phyloP scores from a whole-genome alignment of 1,284 basidiomycete species.

The Ganoderma sinense region DNA sequence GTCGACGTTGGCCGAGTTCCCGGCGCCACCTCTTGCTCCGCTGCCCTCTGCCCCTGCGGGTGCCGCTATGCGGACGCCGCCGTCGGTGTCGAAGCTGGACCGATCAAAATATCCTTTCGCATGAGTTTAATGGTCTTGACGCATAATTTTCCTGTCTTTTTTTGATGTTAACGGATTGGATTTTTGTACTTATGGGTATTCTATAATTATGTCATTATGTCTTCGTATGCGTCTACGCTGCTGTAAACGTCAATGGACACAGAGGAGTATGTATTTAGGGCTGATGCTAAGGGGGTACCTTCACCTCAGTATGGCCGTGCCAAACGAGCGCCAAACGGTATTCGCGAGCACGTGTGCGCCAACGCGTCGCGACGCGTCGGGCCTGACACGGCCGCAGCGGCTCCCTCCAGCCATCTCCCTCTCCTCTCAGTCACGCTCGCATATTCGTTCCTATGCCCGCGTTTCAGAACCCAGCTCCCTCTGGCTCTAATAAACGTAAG shows the following conservation, averaged over 20 bases:
- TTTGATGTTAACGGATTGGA: background rate
- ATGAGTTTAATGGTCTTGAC: background rate
- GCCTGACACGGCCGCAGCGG: conserved; percentile 2
- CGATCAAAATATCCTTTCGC: conserved; percentile 46
- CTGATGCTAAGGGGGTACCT: too few relatives aligned
- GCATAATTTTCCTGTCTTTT: background rate
- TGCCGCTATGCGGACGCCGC: conserved; percentile 11
- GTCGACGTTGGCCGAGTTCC: conserved; percentile 45
- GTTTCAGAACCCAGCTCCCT: conserved; percentile 30
- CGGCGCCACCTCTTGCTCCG: conserved; percentile 48
- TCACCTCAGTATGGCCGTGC: too few relatives aligned
- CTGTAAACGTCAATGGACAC: too few relatives aligned
- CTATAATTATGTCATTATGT: conserved; percentile 15
- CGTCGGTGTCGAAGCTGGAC: conserved; percentile 43
- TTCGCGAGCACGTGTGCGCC: conserved; percentile 26
- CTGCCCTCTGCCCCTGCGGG: conserved; percentile 41
- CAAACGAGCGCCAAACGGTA: too few relatives aligned
- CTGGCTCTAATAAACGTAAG: conserved; percentile 39
- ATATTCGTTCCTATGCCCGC: conserved; percentile 30
- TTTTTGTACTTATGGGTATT: conserved; percentile 24
- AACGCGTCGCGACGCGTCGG: conserved; percentile 30
- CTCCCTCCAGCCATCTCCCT: conserved; percentile 4
- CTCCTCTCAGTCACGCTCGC: background rate
- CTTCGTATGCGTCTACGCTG: background rate
- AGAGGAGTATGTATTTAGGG: too few relatives aligned